These are phyloP conservation scores for Sporobolomyces phaffii DNA, from an alignment of 768 basidiomycete species.

Conservation along the genomic window DNA sequence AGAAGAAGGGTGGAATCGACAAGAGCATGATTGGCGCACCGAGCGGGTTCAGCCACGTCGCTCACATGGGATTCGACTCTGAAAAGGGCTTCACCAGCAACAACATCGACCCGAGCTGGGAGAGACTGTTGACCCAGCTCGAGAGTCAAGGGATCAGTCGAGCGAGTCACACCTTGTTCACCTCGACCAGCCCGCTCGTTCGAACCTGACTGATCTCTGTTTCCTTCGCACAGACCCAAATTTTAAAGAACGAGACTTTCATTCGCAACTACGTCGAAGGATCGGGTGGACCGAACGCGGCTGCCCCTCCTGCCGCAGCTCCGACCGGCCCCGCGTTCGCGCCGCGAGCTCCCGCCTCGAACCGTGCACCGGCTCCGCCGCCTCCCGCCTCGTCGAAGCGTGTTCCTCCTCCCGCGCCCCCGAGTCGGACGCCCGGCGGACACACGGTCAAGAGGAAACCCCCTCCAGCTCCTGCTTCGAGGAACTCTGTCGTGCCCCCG, in stretches of 20 bases:
- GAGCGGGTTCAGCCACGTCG: conserved; percentile 73
- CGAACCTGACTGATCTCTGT: background rate
- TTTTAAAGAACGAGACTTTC: conserved; percentile 75
- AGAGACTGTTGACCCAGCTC: conserved; percentile 62
- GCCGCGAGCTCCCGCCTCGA: conserved; percentile 47
- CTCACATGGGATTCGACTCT: conserved; percentile 88
- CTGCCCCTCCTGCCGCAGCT: conserved; percentile 13
- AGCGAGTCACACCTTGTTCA: conserved; percentile 14
- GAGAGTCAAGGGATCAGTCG: conserved; percentile 61
- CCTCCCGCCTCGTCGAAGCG: conserved; percentile 54
- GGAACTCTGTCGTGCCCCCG: conserved; percentile 41
- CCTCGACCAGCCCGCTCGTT: background rate
- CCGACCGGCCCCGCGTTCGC: conserved; percentile 45
- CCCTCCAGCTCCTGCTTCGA: conserved; percentile 26
- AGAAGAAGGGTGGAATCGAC: conserved; percentile 74
- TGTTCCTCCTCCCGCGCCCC: conserved; percentile 39
- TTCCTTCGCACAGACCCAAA: conserved; percentile 50
- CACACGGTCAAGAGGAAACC: conserved; percentile 25
- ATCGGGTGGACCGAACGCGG: conserved; percentile 46
- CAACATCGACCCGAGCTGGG: conserved; percentile 88
- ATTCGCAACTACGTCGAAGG: conserved; percentile 75
- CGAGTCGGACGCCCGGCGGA: conserved; percentile 24
- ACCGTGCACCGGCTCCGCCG: conserved; percentile 40
- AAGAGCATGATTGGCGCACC: conserved; percentile 88
- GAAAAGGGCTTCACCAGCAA: conserved; percentile 78